Evolutionary conservation across 148 eudicot species (phyloP), one percentile per base, ranked within the genome.

Genomic region (Pharnaceum exiguum): DNA sequence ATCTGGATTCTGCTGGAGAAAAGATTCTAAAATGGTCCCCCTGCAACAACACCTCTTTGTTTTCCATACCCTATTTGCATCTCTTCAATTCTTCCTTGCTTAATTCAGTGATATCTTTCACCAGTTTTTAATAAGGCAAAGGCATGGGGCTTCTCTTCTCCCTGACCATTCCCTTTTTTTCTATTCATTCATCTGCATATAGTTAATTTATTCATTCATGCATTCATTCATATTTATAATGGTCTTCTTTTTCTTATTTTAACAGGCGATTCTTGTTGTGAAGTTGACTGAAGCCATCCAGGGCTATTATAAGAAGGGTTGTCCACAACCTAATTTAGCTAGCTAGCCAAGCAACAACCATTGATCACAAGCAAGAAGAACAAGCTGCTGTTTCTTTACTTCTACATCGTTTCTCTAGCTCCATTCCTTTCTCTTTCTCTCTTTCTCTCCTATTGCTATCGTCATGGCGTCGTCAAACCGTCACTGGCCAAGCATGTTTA

Each of bases 401-500:
- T n/a, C n/a, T n/a, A n/a, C n/a, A n/a, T n/a, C n/a, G n/a, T n/a
- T n/a, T n/a, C n/a, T n/a, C n/a, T n/a, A n/a, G 8, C 63, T 24
- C 35, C 23, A 9, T 51, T 36, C 25, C 1, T 11, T 10, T 33
- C 39, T 57, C 47, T 10, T 53, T 24, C 56, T 29, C 28, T 63
- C 31, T 38, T 44, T 18, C 42, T 29, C 57, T 17, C 33, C 40
- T 7, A 36, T n/a, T n/a, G n/a, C n/a, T n/a, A 59, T 55, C 46
- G 72, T 52, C 65, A 89, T 91, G 98, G 94, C 73, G 53, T 87
- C 96, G 47, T 91, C 98, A 60, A 91, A 91, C 63, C 74, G 85
- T 51, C 94, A 91, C 76, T 91, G 98, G 98, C 96, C 98, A 28
- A 91, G 98, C 62, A 79, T 91, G 88, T 91, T 91, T 75, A 91